phyloP scores from a whole-genome alignment of 2,329 filamentous ascomycete genomes.

The Alternaria sp. region DNA sequence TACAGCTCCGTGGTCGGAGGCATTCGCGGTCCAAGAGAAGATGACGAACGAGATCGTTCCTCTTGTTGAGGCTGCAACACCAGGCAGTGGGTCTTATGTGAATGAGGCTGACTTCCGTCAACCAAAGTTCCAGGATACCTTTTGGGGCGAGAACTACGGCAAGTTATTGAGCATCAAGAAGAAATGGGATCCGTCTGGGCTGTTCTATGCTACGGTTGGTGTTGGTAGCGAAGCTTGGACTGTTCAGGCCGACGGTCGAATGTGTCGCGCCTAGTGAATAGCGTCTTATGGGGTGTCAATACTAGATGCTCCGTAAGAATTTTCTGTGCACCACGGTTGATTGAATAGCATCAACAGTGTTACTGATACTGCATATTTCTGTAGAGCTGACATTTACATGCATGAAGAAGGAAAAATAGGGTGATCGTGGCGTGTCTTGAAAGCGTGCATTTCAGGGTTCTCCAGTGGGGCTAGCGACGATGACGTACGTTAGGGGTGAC shows the following conservation, averaged over 20 bases:
- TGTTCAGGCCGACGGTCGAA: constrained; percentile 21
- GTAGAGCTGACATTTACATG: background rate
- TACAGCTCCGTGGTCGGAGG: constrained; percentile 30
- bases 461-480: constrained; percentile 14
- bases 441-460: constrained; percentile 9
- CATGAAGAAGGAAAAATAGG: background rate
- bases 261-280: constrained; percentile 19
- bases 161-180: constrained; percentile 38
- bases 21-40: constrained; percentile 24
- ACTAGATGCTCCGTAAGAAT: background rate
- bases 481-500: constrained; percentile 13
- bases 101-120: constrained; percentile 41
- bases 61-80: constrained; percentile 30
- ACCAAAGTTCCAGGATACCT: constrained; percentile 32
- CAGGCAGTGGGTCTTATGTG: constrained; percentile 33
- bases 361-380: background rate
- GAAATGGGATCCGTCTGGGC: constrained; percentile 40
- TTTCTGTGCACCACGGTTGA: background rate
- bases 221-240: constrained; percentile 43
- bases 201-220: constrained; percentile 42
- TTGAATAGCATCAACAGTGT: background rate
- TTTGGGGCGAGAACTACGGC: constrained; percentile 38
- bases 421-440: background rate
- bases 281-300: background rate
- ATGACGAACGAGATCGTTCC: constrained; percentile 32